Evolutionary conservation across 169 alveolate genomes (phyloP), one percentile per base, ranked within the genome.

Genomic region (Eimeria zaria): DNA sequence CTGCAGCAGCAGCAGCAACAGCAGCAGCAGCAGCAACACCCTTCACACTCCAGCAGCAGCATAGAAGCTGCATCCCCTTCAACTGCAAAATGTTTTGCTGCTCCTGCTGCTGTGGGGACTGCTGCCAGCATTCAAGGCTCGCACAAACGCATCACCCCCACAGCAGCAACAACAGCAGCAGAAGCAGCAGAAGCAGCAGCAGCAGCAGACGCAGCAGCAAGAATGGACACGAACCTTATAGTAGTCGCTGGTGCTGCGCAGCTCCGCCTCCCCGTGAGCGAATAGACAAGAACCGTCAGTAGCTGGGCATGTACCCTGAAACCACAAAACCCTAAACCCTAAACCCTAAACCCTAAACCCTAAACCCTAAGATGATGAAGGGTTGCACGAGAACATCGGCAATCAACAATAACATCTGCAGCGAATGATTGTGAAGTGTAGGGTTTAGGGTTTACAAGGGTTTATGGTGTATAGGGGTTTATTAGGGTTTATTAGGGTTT

Each of bases 221-320:
- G n/a, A n/a, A n/a, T n/a, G 48, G 55, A 41, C 60, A 33, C 87
- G 3, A 27, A 83, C 96, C 81, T 95, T 95, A 74, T 78, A 95
- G 89, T 95, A 95, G 69, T 95, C 97, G 64, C 87, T 76, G 0
- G 97, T 95, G 69, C 88, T 55, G 48, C 97, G 95, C 80, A 95
- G 89, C 48, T 95, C 97, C 46, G 78, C 97, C 93, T 87, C 97
- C 39, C 97, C 97, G 69, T 95, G 97, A 33, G 97, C 97, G n/a
- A 55, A 95, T 4, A 69, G 80, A 58, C 95, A 85, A 11, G 81
- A 27, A 53, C 60, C 64, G 44, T 71, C 90, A 16, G 76, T 69
- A 18, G 89, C 84, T 11, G 83, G 84, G 36, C 89, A 53, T 3
- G 81, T 87, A 18, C 95, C 92, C 95, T 80, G 95, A 46, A 85